Percentiles rank a stretch among this genome's conserved stretches.
phyloP scores from a whole-genome alignment of 257 asterid genomes.

The Fraxinus anomala region DNA sequence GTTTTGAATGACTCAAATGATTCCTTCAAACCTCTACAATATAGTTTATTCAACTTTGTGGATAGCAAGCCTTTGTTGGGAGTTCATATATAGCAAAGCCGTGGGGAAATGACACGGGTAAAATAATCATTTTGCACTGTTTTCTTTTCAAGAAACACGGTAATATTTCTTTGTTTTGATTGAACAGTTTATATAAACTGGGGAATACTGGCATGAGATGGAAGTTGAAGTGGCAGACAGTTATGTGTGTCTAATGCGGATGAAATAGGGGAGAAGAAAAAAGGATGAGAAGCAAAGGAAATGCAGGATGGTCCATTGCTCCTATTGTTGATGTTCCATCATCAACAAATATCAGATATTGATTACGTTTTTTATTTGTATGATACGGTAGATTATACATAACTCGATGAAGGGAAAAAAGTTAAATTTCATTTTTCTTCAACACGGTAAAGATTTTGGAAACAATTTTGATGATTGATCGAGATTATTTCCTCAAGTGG shows the following conservation, averaged over 20 bases:
- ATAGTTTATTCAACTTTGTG: slow-evolving; percentile 22
- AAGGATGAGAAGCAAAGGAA: slow-evolving; percentile 18
- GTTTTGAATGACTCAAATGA: slow-evolving; percentile 18
- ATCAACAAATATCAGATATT: slow-evolving; percentile 26
- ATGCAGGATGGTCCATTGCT: slow-evolving; percentile 25
- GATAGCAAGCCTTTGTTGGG: slow-evolving; percentile 22
- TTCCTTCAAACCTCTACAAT: background rate
- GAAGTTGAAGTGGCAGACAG: slow-evolving; percentile 47
- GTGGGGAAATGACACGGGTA: slow-evolving; percentile 37
- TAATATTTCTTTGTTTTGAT: background rate
- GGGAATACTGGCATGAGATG: slow-evolving; percentile 15
- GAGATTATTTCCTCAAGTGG: too few species aligned
- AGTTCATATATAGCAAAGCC: slow-evolving; percentile 45
- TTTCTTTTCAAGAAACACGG: slow-evolving; percentile 24
- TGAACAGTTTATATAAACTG: slow-evolving; percentile 13
- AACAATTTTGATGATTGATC: too few species aligned
- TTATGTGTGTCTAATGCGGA: slow-evolving; percentile 10
- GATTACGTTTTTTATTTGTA: background rate
- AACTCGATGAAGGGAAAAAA: too few species aligned
- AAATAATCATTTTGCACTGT: slow-evolving; percentile 24
- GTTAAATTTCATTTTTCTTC: too few species aligned
- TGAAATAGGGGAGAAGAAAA: background rate
- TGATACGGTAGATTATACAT: too few species aligned
- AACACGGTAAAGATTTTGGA: too few species aligned
- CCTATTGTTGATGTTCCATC: slow-evolving; percentile 42